A percentile compares a stretch with the other conserved stretches of the same genome.
phyloP scores from a whole-genome alignment of 805 yeast species.

The Ascoidea tarda region DNA sequence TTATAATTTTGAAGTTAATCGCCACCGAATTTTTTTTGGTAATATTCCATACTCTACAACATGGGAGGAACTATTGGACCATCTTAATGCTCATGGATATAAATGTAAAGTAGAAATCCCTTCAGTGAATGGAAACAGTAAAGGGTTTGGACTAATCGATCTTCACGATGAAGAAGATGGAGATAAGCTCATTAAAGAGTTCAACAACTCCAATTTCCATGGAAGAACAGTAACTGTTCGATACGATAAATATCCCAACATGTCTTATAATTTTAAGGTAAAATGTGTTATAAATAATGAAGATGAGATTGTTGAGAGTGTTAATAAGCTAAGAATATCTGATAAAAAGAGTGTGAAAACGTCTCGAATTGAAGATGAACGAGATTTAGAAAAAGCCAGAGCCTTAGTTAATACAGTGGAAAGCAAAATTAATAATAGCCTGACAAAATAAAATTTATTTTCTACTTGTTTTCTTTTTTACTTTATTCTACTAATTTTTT shows the following conservation, averaged over 20 bases:
- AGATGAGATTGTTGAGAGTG: not conserved
- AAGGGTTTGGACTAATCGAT: conserved; percentile 56
- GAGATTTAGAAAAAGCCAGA: not conserved
- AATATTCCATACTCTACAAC: conserved; percentile 36
- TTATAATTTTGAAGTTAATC: conserved; percentile 13
- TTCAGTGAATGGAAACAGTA: conserved; percentile 23
- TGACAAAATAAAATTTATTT: too few species aligned
- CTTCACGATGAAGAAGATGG: conserved; percentile 34
- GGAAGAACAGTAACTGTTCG: conserved; percentile 50
- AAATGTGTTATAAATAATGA: not conserved
- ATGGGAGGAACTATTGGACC: conserved; percentile 17
- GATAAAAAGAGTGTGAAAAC: not conserved
- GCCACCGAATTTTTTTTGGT: conserved; percentile 35
- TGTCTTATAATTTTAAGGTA: conserved; percentile 1
- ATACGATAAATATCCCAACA: conserved; percentile 36
- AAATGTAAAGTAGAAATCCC: conserved; percentile 23
- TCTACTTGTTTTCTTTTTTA: too few species aligned
- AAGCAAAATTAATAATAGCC: too few species aligned
- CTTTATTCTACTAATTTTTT: too few species aligned
- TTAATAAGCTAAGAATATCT: too few species aligned
- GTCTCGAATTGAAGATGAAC: not conserved
- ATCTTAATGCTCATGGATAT: conserved; percentile 6
- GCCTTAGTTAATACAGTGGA: not conserved
- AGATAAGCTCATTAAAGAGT: conserved; percentile 28
- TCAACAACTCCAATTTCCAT: conserved; percentile 39